Base-by-base conservation (phyloP, 257 asterid genomes). In the Nicotiana paniculata region DNA sequence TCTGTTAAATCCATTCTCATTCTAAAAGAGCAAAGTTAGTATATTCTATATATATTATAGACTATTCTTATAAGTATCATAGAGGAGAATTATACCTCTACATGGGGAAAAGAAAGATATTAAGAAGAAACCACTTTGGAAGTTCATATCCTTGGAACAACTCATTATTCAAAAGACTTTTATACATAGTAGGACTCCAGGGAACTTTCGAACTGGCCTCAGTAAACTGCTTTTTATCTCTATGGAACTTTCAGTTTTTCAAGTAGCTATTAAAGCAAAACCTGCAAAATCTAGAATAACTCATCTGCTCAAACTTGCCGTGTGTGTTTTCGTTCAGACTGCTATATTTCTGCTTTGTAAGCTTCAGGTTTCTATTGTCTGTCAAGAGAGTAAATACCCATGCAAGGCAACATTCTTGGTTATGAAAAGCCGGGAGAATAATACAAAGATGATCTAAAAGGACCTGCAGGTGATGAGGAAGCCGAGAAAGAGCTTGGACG, bases 341-440 rank as follows among this genome's bases (percentile, higher is more conserved):
- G 28, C 77, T 66, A 59, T 86, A 82, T 65, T 82, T 81, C 33
- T 63, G 75, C 84, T 81, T 53, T 43, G 57, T 53, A 33, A 13
- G 59, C n/a, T 33, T 32, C 43, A 13, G 61, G 70, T 57, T 39
- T 67, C 37, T 39, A 39, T 13, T 39, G 59, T 83, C 81, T 65
- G 48, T 77, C 59, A 43, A 21, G 77, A 21, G 18, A 37, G 33
- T 24, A 77, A 18, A 86, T 33, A 26, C 26, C 51, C 76, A 74
- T 26, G 79, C 58, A 74, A 48, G 63, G 39, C 16, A 74, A 58
- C 55, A 43, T 79, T 82, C 69, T 24, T 39, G 81, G 75, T 81
- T 84, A 83, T 69, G 86, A 86, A 82, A 90, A 92, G 66, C 85
- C 82, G 21, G 86, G 68, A 51, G 88, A 79, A 75, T 70, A 82